Evolutionary conservation across 192 early-diverging fungal species (phyloP).

Genomic region (Funneliformis mosseae): DNA sequence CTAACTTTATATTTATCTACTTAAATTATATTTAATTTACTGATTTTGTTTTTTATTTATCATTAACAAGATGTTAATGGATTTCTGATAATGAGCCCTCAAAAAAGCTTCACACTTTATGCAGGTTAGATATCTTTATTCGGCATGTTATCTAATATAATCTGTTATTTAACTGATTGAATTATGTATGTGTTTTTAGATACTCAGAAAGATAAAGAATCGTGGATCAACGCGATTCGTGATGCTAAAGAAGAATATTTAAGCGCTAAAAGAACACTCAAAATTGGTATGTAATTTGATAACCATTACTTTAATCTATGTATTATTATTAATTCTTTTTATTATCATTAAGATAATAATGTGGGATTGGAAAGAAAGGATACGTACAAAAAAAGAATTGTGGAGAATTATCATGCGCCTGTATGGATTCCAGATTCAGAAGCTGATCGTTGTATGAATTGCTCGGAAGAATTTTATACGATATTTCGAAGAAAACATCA

Average conservation of each 20-base stretch:
- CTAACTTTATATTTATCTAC: not conserved
- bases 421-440: constrained; percentile 77
- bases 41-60: constrained; percentile 49
- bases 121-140: constrained; percentile 11
- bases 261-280: constrained; percentile 59
- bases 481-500: constrained; percentile 74
- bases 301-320: not conserved
- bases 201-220: constrained; percentile 53
- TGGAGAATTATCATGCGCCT: constrained; percentile 69
- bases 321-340: not conserved
- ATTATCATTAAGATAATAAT: not conserved
- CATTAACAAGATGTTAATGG: constrained; percentile 57
- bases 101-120: constrained; percentile 83
- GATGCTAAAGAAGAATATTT: constrained; percentile 59
- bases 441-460: constrained; percentile 69
- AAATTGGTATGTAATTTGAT: constrained; percentile 40
- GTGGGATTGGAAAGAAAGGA: constrained; percentile 14
- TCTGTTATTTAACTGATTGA: not conserved
- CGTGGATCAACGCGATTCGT: constrained; percentile 68
- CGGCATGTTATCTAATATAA: not conserved
- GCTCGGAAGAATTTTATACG: constrained; percentile 68
- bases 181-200: constrained; percentile 31
- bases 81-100: constrained; percentile 78
- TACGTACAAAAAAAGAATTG: constrained; percentile 53
- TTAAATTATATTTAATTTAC: not conserved